Base-by-base conservation (phyloP, 2,329 filamentous ascomycete species). In the Gaeumannomyces tritici region DNA sequence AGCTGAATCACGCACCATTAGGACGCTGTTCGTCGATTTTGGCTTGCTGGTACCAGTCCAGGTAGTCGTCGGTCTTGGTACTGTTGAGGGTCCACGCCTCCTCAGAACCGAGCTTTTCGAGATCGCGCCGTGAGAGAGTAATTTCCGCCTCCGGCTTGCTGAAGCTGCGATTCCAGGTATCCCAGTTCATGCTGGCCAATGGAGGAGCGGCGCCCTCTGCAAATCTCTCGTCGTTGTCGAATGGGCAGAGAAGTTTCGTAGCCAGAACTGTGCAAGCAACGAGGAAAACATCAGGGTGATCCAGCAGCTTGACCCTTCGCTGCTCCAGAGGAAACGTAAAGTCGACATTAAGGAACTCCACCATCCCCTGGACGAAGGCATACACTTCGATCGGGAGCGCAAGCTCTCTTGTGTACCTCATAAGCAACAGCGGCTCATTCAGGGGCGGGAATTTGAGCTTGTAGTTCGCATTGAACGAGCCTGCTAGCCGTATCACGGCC, bases 221-320 rank as follows among this genome's bases (percentile, higher is more conserved):
- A 80, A 82, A 77, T 55, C 87, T 77, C 61, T 78, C 72, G 15
- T 80, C 69, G 27, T 77, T 76, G 68, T 91, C 85, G 57, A 96
- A 85, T 0, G 93, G 91, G 68, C 91, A 92, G 26, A 89, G 79
- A 2, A 96, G 73, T 69, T 97, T 97, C 4, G 89, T 86, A 4
- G 89, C 85, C 18, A 96, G 80, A 2, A 96, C 77, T 4, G 96
- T 73, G 4, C 91, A 76, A 4, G 87, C 80, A 62, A 91, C 79
- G 1, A 97, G 76, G 56, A 89, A 83, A 7, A 90, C 78, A 69
- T 98, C 95, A 0, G 95, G 91, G 65, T 89, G 82, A 60, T 85
- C 79, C 21, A 87, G 74, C 11, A 82, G 74, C 29, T 79, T 74
- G 64, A 79, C 74, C 64, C 75, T 74, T 61, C 73, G 70, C 33